Evolutionary conservation across 225 moss, liverwort and hornwort genomes (phyloP), one percentile per base, ranked within the genome.

Genomic region (Pseudisothecium myosuroides): DNA sequence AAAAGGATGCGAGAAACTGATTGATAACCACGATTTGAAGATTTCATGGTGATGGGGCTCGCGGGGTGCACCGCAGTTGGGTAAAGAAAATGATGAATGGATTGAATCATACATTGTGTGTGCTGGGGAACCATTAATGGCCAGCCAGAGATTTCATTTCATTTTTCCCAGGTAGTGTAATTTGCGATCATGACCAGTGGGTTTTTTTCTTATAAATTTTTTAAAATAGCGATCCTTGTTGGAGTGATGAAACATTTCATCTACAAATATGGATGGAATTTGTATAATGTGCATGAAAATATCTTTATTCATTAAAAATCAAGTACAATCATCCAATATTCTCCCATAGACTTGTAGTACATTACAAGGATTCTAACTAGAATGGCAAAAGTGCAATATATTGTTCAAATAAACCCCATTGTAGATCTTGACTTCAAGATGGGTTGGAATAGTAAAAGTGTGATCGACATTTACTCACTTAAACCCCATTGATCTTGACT

Each of bases 311-410:
- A 7, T 32, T 12, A 31, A 32, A 32, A 32, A 7, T 75, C 32
- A 32, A 31, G 2, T 31, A 19, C 2, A 49, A 49, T 31, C 7
- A 20, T 32, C 2, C 12, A 74, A 19, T 7, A 74, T 49, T 49
- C 5, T 31, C 1, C 11, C 14, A 19, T 29, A 11, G 2, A 49
- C 12, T 0, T 5, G 0, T 7, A 12, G 11, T 7, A 31, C 20
- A 75, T 75, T 32, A 32, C 12, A 49, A 18, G 20, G 49, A 32
- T 49, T 75, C 20, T 10, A 75, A 29, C 2, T 11, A 26, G 15
- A 45, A 17, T 45, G 28, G 10, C 28, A 16, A 45, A 73, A 45
- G 10, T 28, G 28, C 1, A 0, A 26, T 69, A 39, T 39, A 69
- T 39, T 69, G 4, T 4, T 69, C 23, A 41, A 15, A 14, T 13